A percentile compares a stretch with the other conserved stretches of the same genome.
phyloP scores from a whole-genome alignment of 2,329 filamentous ascomycete genomes.

The Penicillium sp. region DNA sequence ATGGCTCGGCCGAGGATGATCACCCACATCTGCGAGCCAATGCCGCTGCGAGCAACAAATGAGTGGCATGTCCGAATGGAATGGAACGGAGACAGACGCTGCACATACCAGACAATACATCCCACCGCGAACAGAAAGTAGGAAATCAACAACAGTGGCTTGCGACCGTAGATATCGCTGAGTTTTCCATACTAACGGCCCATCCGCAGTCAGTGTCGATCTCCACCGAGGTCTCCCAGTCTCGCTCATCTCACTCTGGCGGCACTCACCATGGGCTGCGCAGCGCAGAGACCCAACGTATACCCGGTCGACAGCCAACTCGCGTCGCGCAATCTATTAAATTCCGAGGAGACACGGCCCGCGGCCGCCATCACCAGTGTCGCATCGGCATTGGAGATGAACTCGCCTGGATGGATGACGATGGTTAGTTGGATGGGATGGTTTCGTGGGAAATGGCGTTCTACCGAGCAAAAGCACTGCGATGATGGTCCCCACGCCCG shows the following conservation, averaged over 20 bases:
- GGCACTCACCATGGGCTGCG: constrained; percentile 50
- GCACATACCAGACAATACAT: constrained; percentile 37
- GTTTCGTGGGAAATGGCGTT: background rate
- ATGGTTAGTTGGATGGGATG: background rate
- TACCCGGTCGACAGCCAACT: constrained; percentile 59
- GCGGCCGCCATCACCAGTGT: constrained; percentile 67
- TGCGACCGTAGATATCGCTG: constrained; percentile 58
- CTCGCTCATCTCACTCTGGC: too few species aligned
- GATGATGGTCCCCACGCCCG: constrained; percentile 26
- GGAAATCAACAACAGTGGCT: constrained; percentile 48
- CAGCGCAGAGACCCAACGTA: constrained; percentile 51
- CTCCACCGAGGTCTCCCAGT: too few species aligned
- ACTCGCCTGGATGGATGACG: constrained; percentile 57
- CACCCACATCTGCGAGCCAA: constrained; percentile 37
- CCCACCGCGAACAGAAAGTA: constrained; percentile 54
- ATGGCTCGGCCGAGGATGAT: constrained; percentile 44
- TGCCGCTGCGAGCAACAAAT: constrained; percentile 28
- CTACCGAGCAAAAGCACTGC: constrained; percentile 32
- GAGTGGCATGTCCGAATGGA: background rate
- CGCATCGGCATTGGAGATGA: constrained; percentile 63
- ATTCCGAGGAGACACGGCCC: constrained; percentile 60
- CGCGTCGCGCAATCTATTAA: constrained; percentile 55
- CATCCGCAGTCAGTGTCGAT: constrained; percentile 10
- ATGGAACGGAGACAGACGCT: background rate
- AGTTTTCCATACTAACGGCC: constrained; percentile 52